Percentiles rank a stretch among this genome's conserved stretches.
phyloP scores from a whole-genome alignment of 2,329 filamentous ascomycete genomes.

The Diaporthe sp. region DNA sequence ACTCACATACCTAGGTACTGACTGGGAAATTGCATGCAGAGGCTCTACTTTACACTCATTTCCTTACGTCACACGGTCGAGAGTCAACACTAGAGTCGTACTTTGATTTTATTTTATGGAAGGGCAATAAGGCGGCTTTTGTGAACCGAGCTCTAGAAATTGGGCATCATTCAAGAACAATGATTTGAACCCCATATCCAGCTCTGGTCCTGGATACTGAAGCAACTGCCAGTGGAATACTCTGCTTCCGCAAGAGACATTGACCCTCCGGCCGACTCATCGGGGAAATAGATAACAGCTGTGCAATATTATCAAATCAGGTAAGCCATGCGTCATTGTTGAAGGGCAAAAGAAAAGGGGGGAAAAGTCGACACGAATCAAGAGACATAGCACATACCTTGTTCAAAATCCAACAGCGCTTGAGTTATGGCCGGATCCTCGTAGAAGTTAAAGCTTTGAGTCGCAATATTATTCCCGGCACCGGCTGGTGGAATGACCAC shows the following conservation, averaged over 20 bases:
- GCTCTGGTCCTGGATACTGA: slow-evolving; percentile 5
- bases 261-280: background rate
- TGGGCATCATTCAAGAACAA: background rate
- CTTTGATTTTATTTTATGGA: too few species aligned
- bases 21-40: background rate
- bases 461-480: background rate
- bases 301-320: background rate
- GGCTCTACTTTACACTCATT: background rate
- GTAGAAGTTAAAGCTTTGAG: background rate
- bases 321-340: background rate
- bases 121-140: too few species aligned
- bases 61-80: background rate
- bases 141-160: background rate
- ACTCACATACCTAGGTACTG: background rate
- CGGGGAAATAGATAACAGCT: background rate
- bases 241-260: background rate
- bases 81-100: background rate
- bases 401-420: slow-evolving; percentile 4
- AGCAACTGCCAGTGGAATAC: background rate
- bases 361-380: too few species aligned
- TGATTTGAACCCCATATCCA: slow-evolving; percentile 4
- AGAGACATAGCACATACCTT: background rate
- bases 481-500: background rate
- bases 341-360: background rate
- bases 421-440: slow-evolving; percentile 6